Conservation (phyloP, 768 basidiomycete genomes). For the Tephrocybe sp. region DNA sequence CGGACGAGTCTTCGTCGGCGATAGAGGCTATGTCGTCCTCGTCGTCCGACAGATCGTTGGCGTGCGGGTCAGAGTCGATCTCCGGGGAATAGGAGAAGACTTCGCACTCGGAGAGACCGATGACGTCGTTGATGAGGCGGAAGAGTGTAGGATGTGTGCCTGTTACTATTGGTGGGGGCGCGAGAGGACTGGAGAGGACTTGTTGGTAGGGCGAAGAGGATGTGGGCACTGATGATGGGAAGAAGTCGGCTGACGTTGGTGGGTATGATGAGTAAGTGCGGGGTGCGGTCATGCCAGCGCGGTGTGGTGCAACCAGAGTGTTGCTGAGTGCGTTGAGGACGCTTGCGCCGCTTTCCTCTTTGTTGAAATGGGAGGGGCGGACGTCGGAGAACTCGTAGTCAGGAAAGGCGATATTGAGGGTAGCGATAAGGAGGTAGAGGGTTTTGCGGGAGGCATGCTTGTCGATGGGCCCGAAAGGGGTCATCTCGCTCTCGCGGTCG, state of each 20-base stretch:
- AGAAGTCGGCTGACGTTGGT: conserved; percentile 67
- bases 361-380: conserved; percentile 85
- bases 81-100: conserved; percentile 95
- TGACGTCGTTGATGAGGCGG: conserved; percentile 85
- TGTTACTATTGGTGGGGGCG: conserved; percentile 70
- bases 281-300: conserved; percentile 64
- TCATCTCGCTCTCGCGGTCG: conserved; percentile 70
- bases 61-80: conserved; percentile 93
- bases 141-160: conserved; percentile 90
- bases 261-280: conserved; percentile 89
- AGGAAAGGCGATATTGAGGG: conserved; percentile 95
- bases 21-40: conserved; percentile 71
- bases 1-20: conserved; percentile 70
- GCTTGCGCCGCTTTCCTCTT: conserved; percentile 75
- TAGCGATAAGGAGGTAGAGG: conserved; percentile 93
- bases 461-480: conserved; percentile 90
- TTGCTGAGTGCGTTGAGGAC: conserved; percentile 86
- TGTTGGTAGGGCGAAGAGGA: conserved; percentile 69
- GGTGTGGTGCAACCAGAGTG: conserved; percentile 74
- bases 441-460: conserved; percentile 86
- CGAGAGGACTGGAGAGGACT: conserved; percentile 59
- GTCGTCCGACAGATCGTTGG: conserved; percentile 75
- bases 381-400: conserved; percentile 97
- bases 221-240: conserved; percentile 72
- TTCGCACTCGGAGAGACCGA: conserved; percentile 89